phyloP scores from a whole-genome alignment of 1,139 yeast species.

The Geotrichum carabidarum region DNA sequence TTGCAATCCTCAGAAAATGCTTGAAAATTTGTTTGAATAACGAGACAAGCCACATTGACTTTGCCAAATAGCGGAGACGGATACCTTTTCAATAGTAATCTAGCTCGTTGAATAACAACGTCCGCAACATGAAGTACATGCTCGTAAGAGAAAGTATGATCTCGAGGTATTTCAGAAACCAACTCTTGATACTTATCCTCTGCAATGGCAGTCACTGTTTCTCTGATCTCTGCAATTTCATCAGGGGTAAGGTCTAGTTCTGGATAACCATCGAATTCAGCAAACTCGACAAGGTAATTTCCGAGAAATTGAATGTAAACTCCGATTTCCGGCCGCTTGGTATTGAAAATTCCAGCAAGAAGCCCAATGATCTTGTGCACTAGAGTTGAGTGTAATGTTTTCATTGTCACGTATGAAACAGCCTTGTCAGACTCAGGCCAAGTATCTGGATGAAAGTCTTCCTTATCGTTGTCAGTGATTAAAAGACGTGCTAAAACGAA shows the following conservation, averaged over 20 bases:
- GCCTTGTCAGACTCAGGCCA: constrained; percentile 53
- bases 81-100: constrained; percentile 54
- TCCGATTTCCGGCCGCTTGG: constrained; percentile 57
- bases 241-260: constrained; percentile 43
- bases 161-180: constrained; percentile 59
- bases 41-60: constrained; percentile 51
- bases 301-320: constrained; percentile 51
- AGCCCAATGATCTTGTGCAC: constrained; percentile 47
- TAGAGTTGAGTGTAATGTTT: constrained; percentile 46
- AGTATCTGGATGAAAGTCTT: constrained; percentile 40
- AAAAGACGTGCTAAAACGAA: constrained; percentile 44
- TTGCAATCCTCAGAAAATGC: constrained; percentile 62
- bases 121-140: constrained; percentile 62
- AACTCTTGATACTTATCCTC: constrained; percentile 57
- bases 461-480: constrained; percentile 34
- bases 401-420: constrained; percentile 49
- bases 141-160: constrained; percentile 50
- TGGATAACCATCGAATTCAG: constrained; percentile 40
- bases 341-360: constrained; percentile 46
- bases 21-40: constrained; percentile 53
- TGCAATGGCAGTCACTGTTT: constrained; percentile 49
- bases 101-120: constrained; percentile 48
- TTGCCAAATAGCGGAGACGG: constrained; percentile 57
- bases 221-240: constrained; percentile 51
- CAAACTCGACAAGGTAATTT: constrained; percentile 49